A percentile compares a stretch with the other conserved stretches of the same genome.
phyloP scores from a whole-genome alignment of 1,139 yeast genomes.

The Sugiyamaella pinicola region DNA sequence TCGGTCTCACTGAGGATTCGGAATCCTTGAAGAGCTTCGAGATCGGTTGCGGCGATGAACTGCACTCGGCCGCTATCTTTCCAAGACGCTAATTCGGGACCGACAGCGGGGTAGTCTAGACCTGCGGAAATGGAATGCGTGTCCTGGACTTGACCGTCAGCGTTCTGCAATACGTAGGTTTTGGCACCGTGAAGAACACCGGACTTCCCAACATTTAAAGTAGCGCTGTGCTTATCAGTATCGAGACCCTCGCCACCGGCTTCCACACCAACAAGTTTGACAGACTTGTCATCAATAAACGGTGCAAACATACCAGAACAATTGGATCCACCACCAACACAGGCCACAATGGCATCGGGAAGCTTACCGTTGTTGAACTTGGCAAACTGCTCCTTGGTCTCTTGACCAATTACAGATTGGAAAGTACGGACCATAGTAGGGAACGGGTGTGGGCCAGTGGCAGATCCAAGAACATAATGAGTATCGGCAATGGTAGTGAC shows the following conservation, averaged over 20 bases:
- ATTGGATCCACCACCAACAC: conserved; percentile 99
- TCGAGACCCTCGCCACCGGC: conserved; percentile 98
- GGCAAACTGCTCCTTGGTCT: conserved; percentile 87
- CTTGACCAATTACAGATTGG: conserved; percentile 96
- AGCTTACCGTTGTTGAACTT: conserved; percentile 74
- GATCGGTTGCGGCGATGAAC: conserved; percentile 90
- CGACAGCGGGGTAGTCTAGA: conserved; percentile 98
- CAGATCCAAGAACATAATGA: conserved; percentile 95
- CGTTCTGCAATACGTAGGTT: conserved; percentile 86
- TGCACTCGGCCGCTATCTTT: conserved; percentile 90
- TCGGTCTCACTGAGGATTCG: conserved; percentile 85
- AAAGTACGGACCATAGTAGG: conserved; percentile 97
- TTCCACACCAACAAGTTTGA: conserved; percentile 87
- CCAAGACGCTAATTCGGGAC: conserved; percentile 97
- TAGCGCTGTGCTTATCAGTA: conserved; percentile 86
- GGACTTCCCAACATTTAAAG: conserved; percentile 86
- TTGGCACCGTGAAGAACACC: conserved; percentile 99
- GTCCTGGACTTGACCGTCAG: conserved; percentile 95
- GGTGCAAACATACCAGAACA: conserved; percentile 96
- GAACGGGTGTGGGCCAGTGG: conserved; percentile 99
- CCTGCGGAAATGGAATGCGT: conserved; percentile 99
- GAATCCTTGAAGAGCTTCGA: conserved; percentile 90
- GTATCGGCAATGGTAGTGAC: conserved; percentile 83
- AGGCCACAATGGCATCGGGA: conserved; percentile 94
- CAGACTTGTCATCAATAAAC: conserved; percentile 77